Evolutionary conservation across 2,329 filamentous ascomycete genomes (phyloP), one percentile per base, ranked within the genome.

Genomic region (Verticillium albo-atrum): DNA sequence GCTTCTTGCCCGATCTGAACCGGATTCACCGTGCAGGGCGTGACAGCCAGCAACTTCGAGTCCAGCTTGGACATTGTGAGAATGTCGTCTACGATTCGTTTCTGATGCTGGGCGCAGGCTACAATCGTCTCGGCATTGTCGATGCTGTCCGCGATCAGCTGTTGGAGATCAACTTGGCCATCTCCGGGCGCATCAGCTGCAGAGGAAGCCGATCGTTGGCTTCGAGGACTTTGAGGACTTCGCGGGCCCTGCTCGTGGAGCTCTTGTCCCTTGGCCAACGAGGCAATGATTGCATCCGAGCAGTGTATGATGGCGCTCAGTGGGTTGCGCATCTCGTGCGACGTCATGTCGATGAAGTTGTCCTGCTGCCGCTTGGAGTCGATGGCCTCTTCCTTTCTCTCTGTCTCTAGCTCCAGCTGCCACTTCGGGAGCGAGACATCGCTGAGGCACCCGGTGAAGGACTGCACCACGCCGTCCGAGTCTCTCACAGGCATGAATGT

Each of bases 41-140:
- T 89, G 6, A 93, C 86, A 3, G 88, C 81, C 14, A 94, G 76
- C 70, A 92, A 83, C 42, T 88, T 87, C 3, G 89, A 90, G 68
- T 94, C 89, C 30, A 94, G 81, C 69, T 93, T 91, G 3, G 87
- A 90, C 66, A 90, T 81, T 10, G 87, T 90, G 42, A 91, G 74
- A 27, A 91, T 87, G 67, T 91, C 88, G 67, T 91, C 88, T n/a
- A 91, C 86, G 52, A 91, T 90, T 9, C 87, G 78, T 72, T 92
- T 92, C 69, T 94, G 90, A 71, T 94, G 90, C 66, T 91, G 87
- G 1, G 90, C 88, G 65, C 90, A 94, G 10, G 90, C 82, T 27
- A 87, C 83, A 62, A 95, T 93, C 0, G 89, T 93, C 68, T 92
- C 87, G 3, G 89, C 88, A 17, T 89, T 89, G 64, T 92, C 89